These are phyloP conservation scores for Termitomyces heimii DNA, from an alignment of 768 basidiomycete genomes.

Conservation along the genomic window DNA sequence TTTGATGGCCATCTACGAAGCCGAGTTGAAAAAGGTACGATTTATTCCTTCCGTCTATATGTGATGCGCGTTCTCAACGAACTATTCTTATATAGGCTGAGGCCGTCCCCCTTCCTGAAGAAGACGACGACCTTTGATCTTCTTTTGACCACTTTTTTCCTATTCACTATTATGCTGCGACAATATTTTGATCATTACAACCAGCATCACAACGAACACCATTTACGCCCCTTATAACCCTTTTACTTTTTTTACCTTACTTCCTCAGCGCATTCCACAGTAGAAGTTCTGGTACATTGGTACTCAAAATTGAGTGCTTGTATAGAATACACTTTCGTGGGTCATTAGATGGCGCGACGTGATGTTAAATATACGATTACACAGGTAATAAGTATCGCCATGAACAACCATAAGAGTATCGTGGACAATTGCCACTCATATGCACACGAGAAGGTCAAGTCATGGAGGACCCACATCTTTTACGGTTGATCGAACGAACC, in stretches of 20 bases:
- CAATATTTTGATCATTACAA: conserved; percentile 18
- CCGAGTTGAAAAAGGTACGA: conserved; percentile 65
- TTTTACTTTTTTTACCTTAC: conserved; percentile 10
- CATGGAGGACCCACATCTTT: no score
- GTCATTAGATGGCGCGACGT: neutral
- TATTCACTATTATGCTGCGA: conserved; percentile 17
- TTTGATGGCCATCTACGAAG: conserved; percentile 76
- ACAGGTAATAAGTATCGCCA: no score
- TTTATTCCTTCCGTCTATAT: neutral
- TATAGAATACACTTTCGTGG: conserved; percentile 12
- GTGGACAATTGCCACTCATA: no score
- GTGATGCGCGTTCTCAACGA: neutral
- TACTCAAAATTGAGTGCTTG: conserved; percentile 12
- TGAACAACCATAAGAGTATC: neutral
- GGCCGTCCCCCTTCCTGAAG: conserved; percentile 92
- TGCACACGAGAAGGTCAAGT: no score
- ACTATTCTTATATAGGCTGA: conserved; percentile 53
- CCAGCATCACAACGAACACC: conserved; percentile 21
- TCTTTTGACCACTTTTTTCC: conserved; percentile 11
- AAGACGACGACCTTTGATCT: conserved; percentile 81
- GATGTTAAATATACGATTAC: neutral
- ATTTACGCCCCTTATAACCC: conserved; percentile 14
- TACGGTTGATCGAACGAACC: neutral
- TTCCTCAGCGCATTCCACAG: conserved; percentile 11
- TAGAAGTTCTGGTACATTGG: conserved; percentile 11